phyloP scores from a whole-genome alignment of 306 rosid species.

The Ammopiptanthus mongolicus region DNA sequence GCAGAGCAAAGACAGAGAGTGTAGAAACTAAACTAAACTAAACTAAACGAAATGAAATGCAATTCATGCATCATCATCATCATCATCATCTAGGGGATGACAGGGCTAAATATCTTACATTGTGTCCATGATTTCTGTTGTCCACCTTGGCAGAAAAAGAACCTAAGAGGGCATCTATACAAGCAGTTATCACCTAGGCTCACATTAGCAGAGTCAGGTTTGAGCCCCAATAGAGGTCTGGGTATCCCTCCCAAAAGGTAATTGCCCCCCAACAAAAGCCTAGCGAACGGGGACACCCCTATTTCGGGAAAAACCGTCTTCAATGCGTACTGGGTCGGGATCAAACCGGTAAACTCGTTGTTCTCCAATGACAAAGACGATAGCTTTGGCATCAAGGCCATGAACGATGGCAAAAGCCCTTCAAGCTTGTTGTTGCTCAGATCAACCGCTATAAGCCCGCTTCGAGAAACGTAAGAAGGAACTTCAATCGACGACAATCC shows the following conservation, averaged over 20 bases:
- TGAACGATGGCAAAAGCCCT: slow-evolving; percentile 55
- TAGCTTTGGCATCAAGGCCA: slow-evolving; percentile 62
- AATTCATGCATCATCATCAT: background rate
- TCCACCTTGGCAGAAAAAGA: slow-evolving; percentile 82
- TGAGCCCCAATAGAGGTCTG: slow-evolving; percentile 38
- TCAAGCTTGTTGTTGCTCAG: slow-evolving; percentile 54
- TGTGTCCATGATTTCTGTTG: slow-evolving; percentile 42
- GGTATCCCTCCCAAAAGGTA: slow-evolving; percentile 73
- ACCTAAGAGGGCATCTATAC: slow-evolving; percentile 57
- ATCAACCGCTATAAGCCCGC: slow-evolving; percentile 66
- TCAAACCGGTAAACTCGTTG: slow-evolving; percentile 60
- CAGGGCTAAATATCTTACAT: slow-evolving; percentile 42
- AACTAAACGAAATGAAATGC: background rate
- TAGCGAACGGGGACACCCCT: slow-evolving; percentile 48
- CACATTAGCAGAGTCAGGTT: slow-evolving; percentile 64
- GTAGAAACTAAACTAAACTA: background rate
- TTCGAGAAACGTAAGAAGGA: slow-evolving; percentile 15
- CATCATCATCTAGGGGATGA: slow-evolving; percentile 38
- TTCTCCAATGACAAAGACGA: slow-evolving; percentile 72
- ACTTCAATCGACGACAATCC: slow-evolving; percentile 37
- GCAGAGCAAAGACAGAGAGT: background rate
- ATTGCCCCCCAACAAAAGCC: slow-evolving; percentile 68
- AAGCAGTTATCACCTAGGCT: slow-evolving; percentile 59
- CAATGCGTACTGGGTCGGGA: slow-evolving; percentile 70
- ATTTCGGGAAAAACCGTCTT: slow-evolving; percentile 44